These are phyloP conservation scores for Chaetomium strumarium DNA, from an alignment of 2,329 filamentous ascomycete genomes.

Conservation along the genomic window DNA sequence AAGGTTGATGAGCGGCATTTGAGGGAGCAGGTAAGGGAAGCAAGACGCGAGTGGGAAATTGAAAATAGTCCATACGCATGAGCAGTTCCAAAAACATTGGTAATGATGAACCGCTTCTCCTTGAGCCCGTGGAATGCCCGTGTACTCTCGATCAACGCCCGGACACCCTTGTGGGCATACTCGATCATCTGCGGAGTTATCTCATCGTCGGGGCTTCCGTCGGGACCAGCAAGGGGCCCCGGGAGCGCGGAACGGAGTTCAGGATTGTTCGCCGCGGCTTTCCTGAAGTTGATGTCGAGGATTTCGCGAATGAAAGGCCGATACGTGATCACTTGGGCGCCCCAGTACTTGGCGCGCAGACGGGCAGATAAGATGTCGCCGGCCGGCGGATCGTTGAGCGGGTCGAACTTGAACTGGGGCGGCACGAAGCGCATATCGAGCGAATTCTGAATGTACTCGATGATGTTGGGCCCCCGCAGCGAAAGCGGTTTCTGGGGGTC, in stretches of 20 bases:
- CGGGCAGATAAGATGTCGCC: conserved; percentile 74
- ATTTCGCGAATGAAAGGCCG: conserved; percentile 64
- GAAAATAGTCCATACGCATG: conserved; percentile 67
- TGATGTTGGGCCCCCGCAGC: conserved; percentile 31
- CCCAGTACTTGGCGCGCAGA: conserved; percentile 90
- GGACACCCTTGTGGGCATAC: conserved; percentile 57
- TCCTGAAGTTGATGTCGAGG: conserved; percentile 42
- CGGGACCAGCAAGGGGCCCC: conserved; percentile 12
- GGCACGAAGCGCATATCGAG: conserved; percentile 41
- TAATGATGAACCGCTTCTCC: conserved; percentile 69
- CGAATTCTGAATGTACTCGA: conserved; percentile 36
- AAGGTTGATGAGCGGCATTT: neutral
- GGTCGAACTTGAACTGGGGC: conserved; percentile 50
- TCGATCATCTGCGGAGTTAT: conserved; percentile 42
- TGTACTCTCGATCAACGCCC: conserved; percentile 78
- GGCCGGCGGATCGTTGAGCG: conserved; percentile 61
- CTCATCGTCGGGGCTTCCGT: conserved; percentile 1
- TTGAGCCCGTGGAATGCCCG: conserved; percentile 66
- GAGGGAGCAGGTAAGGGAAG: neutral
- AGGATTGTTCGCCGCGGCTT: conserved; percentile 20
- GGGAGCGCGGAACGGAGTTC: neutral
- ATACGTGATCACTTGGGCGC: conserved; percentile 83
- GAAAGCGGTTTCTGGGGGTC: conserved; percentile 35
- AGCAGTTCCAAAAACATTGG: conserved; percentile 92
- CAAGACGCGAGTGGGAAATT: neutral